Conservation (phyloP, 2,329 filamentous ascomycete genomes). For the Diaporthe nobilis region DNA sequence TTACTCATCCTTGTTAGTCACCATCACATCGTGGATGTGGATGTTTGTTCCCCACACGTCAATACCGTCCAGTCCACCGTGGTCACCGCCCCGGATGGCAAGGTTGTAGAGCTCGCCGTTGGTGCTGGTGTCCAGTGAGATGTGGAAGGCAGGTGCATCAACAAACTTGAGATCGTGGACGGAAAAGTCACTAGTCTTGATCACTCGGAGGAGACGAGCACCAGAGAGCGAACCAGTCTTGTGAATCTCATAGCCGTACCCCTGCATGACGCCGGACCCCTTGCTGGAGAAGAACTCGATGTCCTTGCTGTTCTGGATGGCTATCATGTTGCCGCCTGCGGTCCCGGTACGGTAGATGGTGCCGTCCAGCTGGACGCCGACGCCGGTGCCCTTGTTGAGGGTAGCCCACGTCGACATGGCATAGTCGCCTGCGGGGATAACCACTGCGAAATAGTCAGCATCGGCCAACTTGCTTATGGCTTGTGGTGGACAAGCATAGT, state of each 20-base stretch:
- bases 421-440: conserved; percentile 62
- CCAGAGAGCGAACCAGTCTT: conserved; percentile 41
- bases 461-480: neutral
- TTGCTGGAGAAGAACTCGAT: conserved; percentile 62
- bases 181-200: conserved; percentile 59
- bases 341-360: conserved; percentile 48
- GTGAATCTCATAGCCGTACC: conserved; percentile 63
- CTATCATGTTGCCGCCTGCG: conserved; percentile 47
- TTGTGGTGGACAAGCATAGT: neutral
- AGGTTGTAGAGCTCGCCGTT: conserved; percentile 68
- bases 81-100: conserved; percentile 62
- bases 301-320: conserved; percentile 52
- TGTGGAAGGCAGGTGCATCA: conserved; percentile 64
- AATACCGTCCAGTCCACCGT: conserved; percentile 67
- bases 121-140: conserved; percentile 60
- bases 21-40: conserved; percentile 70
- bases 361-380: conserved; percentile 64
- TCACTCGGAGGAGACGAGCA: conserved; percentile 40
- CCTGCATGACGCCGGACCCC: conserved; percentile 63
- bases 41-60: conserved; percentile 68
- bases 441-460: conserved; percentile 51
- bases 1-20: conserved; percentile 71
- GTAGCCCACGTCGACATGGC: conserved; percentile 62
- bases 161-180: conserved; percentile 64
- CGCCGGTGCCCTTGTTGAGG: conserved; percentile 59